Base-by-base conservation (phyloP, 176 grass and related monocot genomes). In the Musa schizocarpa region DNA sequence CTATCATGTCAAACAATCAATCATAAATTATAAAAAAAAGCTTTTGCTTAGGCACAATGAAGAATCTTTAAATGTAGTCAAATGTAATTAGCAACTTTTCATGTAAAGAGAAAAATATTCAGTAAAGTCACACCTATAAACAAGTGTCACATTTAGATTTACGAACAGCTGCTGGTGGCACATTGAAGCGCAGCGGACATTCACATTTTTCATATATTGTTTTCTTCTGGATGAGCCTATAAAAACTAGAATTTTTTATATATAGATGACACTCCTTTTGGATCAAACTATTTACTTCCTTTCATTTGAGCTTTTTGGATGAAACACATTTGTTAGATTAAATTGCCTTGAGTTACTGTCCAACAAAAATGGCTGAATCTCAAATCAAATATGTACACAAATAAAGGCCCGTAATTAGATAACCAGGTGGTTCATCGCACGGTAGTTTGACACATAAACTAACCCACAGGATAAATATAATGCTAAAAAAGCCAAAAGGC, bases 1-100 rank as follows among this genome's bases (percentile, higher is more conserved):
- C 94, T 98, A 71, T 74, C 80, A 83, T 57, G 72, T 85, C 23
- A 85, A 79, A 68, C 67, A 78, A 58, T 72, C 23, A 56, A 57
- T 57, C 34, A 52, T 53, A 23, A 52, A 61, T 34, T 25, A 54
- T 73, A 62, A 9, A 56, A 17, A 27, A 8, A 54, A 25, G 1
- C 49, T 11, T 54, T 23, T 53, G 13, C 7, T 43, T 9, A 25
- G 11, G 9, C 23, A 70, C 50, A 25, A 1, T 3, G 11, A n/a
- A 16, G 63, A 26, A 9, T 12, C 17, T 62, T 3, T 62, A 21
- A 62, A 43, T 43, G 34, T 62, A 22, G n/a, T 26, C 63, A 65
- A 26, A 26, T 23, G 13, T 26, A 26, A 65, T 65, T 65, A 25
- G 22, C 19, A 65, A 26, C 34, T 65, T 24, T 65, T 26, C 24